Base-by-base conservation (phyloP, 495 filamentous ascomycete species). In the Xanthoparmelia taractica region DNA sequence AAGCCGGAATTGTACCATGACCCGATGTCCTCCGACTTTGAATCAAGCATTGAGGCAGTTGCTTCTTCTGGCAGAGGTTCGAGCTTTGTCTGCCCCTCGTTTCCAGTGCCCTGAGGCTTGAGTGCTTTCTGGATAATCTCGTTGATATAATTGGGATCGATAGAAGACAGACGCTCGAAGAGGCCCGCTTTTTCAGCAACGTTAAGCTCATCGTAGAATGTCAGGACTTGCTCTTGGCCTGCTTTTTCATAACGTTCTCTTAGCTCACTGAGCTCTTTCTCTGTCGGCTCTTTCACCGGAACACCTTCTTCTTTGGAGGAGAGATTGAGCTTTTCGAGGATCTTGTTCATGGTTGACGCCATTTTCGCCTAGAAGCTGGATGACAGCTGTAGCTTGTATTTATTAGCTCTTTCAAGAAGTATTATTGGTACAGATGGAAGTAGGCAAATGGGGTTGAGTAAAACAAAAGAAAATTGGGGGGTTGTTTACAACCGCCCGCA, bases 41-140 rank as follows among this genome's bases (percentile, higher is more conserved):
- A 96, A 76, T 97, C 94, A 68, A 97, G 83, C 68, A 97, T 91
- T 50, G 92, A 96, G 36, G 92, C 93, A 38, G 84, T 89, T 18
- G 90, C 91, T 58, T 84, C 83, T n/a, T 90, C 89, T 50, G 94
- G 95, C 23, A 99, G 83, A 34, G 93, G 95, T 76, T 97, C 90
- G 64, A 97, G 83, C 38, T 80, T 81, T n/a, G 82, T 65, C 43
- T 79, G 77, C 59, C 80, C 70, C 34, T 77, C 79, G 8, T 75
- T 63, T 20, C 58, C 58, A 34, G 73, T 68, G 64, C 73, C 65
- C 68, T 86, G 84, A 11, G 92, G 90, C 73, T 92, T 83, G 58
- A 97, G 79, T 58, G 91, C 91, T 73, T 82, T 86, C 68, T 92
- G 80, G 69, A 88, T 83, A 70, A 98, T 82, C 59, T 87, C 82